Percentiles rank a stretch among this genome's conserved stretches.
Conservation (phyloP, 164 flowering plant genomes). For the Sedum album region DNA sequence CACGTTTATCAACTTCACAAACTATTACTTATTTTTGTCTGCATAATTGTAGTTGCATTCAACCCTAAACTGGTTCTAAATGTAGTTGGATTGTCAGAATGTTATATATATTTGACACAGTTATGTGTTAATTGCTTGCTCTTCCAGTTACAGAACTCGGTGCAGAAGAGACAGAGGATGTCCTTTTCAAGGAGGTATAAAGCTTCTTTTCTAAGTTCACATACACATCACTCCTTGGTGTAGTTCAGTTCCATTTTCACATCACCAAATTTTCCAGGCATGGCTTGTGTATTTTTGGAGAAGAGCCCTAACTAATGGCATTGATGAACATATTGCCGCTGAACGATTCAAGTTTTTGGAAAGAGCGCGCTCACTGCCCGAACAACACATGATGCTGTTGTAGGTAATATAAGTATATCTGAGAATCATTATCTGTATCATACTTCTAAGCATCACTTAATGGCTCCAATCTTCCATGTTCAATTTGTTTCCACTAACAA, state of each 20-base stretch:
- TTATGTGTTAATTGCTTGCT: no score
- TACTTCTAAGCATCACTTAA: neutral
- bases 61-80: neutral
- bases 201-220: neutral
- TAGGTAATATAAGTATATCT: constrained; percentile 35
- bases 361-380: constrained; percentile 56
- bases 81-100: neutral
- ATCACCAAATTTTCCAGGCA: constrained; percentile 41
- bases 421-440: neutral
- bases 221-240: neutral
- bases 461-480: neutral
- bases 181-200: constrained; percentile 80
- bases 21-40: neutral
- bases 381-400: constrained; percentile 77
- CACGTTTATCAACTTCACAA: no score
- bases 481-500: neutral
- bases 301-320: constrained; percentile 70
- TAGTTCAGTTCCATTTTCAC: neutral
- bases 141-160: constrained; percentile 81
- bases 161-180: constrained; percentile 79
- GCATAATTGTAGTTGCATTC: no score
- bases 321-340: constrained; percentile 76
- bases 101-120: no score
- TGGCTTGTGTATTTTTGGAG: constrained; percentile 95
- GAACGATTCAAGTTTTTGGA: constrained; percentile 82